Evolutionary conservation across 1,284 basidiomycete species (phyloP).

Genomic region (Taiwanofungus camphoratus): DNA sequence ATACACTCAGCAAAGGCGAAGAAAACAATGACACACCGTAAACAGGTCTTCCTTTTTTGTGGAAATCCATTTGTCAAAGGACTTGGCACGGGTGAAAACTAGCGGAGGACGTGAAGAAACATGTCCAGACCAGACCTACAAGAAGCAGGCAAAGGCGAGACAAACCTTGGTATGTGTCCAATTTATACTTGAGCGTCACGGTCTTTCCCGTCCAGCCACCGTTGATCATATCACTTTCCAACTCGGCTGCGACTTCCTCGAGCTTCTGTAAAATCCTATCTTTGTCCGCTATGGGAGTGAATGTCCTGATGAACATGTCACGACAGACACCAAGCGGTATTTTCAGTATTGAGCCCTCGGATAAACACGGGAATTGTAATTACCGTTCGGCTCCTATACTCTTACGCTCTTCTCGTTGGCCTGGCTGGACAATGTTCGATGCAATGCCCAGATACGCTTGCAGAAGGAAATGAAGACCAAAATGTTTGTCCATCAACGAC

Average conservation of each 20-base stretch:
- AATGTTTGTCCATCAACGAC: constrained; percentile 80
- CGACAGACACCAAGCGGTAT: not conserved
- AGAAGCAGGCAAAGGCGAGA: constrained; percentile 1
- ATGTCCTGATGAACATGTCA: constrained; percentile 50
- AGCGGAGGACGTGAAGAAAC: not conserved
- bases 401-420: constrained; percentile 75
- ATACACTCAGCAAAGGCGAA: not conserved
- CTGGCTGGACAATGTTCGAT: constrained; percentile 73
- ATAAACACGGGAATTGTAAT: constrained; percentile 6
- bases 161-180: constrained; percentile 72
- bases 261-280: constrained; percentile 70
- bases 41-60: constrained; percentile 75
- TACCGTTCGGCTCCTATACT: constrained; percentile 88
- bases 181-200: constrained; percentile 75
- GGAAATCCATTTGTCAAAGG: constrained; percentile 67
- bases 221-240: constrained; percentile 71
- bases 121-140: not conserved
- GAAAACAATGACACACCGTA: constrained; percentile 40
- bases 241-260: constrained; percentile 71
- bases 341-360: too few relatives aligned
- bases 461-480: constrained; percentile 70
- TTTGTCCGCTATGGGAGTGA: constrained; percentile 59
- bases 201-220: constrained; percentile 73
- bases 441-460: constrained; percentile 80
- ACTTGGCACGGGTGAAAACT: constrained; percentile 82